Conservation (phyloP, 805 yeast species). For the Candida succiphila region DNA sequence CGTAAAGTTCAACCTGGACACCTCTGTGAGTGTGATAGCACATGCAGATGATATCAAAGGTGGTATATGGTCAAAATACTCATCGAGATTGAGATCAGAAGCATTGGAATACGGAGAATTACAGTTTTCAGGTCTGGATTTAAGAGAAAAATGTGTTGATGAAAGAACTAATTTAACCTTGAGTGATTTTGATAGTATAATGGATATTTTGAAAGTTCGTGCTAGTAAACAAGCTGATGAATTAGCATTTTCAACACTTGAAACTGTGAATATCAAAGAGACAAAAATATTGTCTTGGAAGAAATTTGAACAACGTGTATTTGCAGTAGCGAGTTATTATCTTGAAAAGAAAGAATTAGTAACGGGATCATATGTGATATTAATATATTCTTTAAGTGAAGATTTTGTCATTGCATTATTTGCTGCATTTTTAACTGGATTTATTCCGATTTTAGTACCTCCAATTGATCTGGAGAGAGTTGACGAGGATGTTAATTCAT, state of each 20-base stretch:
- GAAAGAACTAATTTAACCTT: constrained; percentile 67
- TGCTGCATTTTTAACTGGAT: constrained; percentile 79
- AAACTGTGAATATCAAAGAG: constrained; percentile 30
- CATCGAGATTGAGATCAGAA: constrained; percentile 54
- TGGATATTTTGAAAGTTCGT: constrained; percentile 74
- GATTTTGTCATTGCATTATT: constrained; percentile 75
- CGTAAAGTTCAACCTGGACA: constrained; percentile 66
- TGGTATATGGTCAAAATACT: constrained; percentile 76
- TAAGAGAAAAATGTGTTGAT: constrained; percentile 67
- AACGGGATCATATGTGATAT: constrained; percentile 64
- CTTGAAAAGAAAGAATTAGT: constrained; percentile 52
- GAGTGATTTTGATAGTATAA: constrained; percentile 59
- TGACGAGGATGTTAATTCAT: constrained; percentile 64
- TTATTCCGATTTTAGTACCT: constrained; percentile 66
- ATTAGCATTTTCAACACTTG: constrained; percentile 51
- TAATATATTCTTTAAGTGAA: constrained; percentile 81
- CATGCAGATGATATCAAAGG: constrained; percentile 70
- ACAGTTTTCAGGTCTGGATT: constrained; percentile 78
- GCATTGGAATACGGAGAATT: constrained; percentile 54
- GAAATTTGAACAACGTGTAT: constrained; percentile 66
- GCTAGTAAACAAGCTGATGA: constrained; percentile 68
- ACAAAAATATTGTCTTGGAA: constrained; percentile 64
- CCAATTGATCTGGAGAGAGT: constrained; percentile 52
- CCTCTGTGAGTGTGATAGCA: constrained; percentile 55
- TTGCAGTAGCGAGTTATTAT: constrained; percentile 65